Base-by-base conservation (phyloP, 2,329 filamentous ascomycete genomes). In the Aureobasidium namibiae region DNA sequence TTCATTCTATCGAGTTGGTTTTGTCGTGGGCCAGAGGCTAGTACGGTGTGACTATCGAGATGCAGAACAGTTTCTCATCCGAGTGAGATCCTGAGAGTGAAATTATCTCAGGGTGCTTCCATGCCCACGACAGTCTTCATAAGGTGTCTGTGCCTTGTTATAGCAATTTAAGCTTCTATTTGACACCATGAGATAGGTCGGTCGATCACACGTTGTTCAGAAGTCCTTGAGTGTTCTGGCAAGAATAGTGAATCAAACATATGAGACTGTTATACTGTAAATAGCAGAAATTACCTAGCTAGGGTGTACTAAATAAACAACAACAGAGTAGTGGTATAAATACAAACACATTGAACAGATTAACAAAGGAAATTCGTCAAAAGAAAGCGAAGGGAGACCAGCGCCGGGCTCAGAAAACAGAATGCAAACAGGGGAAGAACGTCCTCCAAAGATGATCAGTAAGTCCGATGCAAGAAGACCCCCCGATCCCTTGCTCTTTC, bases 301-400 rank as follows among this genome's bases (percentile, higher is more conserved):
- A 52, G 48, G 48, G n/a, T n/a, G 23, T 39, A 29, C 11, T 13
- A 39, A 38, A 26, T 39, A 4, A 34, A 45, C 29, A 39, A 48
- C 53, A 56, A 45, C 18, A 56, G n/a, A 31, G 31, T 34, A 48
- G 42, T 46, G 42, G 34, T 57, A 57, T 46, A 57, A 57, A 57
- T 56, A 56, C 52, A 56, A 36, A 45, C 39, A 56, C 24, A 29
- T 45, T 26, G 31, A 56, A 39, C 39, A 45, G 29, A 45, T 34
- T 44, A 57, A 57, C 54, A 57, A 57, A 57, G 42, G 54, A 57
- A 57, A 57, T 48, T 57, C 54, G 54, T 57, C 42, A 48, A 48
- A 26, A 18, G 42, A 36, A 57, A 57, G 42, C 54, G 54, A 57
- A 57, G 48, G 54, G 54, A 48, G 21, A 48, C 54, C 53, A 56